Percentiles rank a stretch among this genome's conserved stretches.
Conservation (phyloP, 306 rosid genomes). For the Amphicarpaea edgeworthii region DNA sequence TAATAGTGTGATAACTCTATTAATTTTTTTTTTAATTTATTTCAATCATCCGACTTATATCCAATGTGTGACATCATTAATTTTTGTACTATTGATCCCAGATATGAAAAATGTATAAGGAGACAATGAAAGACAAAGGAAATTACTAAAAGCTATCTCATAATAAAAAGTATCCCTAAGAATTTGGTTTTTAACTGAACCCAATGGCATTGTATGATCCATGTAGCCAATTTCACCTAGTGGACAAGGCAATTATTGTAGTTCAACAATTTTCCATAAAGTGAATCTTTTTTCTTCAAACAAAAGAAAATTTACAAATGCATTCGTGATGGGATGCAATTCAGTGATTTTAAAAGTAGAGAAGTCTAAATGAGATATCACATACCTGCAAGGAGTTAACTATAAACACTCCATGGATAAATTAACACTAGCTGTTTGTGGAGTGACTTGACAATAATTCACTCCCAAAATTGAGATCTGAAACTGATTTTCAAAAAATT, state of each 20-base stretch:
- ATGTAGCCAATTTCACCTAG: neutral
- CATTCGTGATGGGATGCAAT: constrained; percentile 15
- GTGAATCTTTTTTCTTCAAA: neutral
- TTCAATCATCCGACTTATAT: too few relatives aligned
- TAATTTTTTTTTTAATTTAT: too few relatives aligned
- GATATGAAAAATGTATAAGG: neutral
- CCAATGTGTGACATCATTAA: too few relatives aligned
- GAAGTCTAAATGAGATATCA: neutral
- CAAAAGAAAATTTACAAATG: neutral
- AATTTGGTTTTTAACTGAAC: neutral
- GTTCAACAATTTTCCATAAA: neutral
- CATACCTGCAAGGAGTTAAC: constrained; percentile 41
- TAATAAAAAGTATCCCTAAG: neutral
- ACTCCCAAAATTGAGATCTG: constrained; percentile 15
- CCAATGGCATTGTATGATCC: neutral
- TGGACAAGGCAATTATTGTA: neutral
- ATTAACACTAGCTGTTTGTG: neutral
- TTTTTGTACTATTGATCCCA: too few relatives aligned
- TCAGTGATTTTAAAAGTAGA: constrained; percentile 1
- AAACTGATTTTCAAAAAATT: constrained; percentile 14
- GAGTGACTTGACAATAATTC: neutral
- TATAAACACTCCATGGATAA: constrained; percentile 14
- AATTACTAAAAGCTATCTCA: neutral
- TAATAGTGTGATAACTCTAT: neutral
- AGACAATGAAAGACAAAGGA: neutral